Percentiles rank a stretch among this genome's conserved stretches.
Conservation (phyloP, 1,284 basidiomycete genomes). For the Ceratobasidium sp. region DNA sequence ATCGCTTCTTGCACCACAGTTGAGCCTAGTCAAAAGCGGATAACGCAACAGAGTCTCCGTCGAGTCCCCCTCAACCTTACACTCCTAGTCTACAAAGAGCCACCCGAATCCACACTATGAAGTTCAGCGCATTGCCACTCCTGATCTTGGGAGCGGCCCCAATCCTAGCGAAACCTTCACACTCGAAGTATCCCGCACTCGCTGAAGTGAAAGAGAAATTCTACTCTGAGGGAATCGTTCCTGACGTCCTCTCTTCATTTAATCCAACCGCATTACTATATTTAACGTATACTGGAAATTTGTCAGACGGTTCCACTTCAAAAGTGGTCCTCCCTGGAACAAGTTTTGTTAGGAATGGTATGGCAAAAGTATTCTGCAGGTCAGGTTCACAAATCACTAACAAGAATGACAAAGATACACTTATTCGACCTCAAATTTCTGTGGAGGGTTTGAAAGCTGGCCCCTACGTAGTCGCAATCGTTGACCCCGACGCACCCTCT, state of each 20-base stretch:
- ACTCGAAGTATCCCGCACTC: conserved; percentile 3
- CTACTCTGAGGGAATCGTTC: conserved; percentile 22
- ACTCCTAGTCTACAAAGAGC: neutral
- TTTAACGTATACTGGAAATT: conserved; percentile 38
- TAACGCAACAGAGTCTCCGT: neutral
- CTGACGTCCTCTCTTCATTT: conserved; percentile 32
- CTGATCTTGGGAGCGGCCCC: neutral
- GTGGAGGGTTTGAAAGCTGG: conserved; percentile 29
- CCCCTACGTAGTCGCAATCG: conserved; percentile 37
- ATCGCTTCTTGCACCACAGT: neutral
- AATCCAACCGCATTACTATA: conserved; percentile 31
- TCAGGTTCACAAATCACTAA: neutral
- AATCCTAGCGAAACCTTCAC: neutral
- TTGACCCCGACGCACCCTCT: conserved; percentile 42
- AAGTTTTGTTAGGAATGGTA: conserved; percentile 29
- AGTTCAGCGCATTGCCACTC: neutral
- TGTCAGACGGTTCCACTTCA: conserved; percentile 33
- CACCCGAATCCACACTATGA: neutral
- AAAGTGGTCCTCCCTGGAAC: conserved; percentile 39
- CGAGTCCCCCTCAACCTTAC: neutral
- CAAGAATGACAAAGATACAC: conserved; percentile 10
- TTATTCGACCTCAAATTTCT: conserved; percentile 24
- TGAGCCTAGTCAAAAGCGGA: neutral
- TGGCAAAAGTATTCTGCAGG: neutral
- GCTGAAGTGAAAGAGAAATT: conserved; percentile 35